phyloP scores from a whole-genome alignment of 306 rosid genomes.

The Rosa chinensis region DNA sequence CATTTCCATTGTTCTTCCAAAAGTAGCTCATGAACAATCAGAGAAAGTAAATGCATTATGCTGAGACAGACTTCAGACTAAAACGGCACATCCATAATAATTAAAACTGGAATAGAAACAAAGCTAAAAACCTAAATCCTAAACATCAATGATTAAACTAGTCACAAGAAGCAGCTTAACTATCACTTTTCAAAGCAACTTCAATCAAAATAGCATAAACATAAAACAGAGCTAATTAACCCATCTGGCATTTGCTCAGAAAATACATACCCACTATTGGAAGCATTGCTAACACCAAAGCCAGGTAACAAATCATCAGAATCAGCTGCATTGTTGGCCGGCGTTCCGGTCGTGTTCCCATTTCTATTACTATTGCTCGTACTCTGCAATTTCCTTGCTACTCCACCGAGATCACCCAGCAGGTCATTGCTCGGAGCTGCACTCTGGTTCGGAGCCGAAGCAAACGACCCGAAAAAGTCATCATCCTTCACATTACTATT shows the following conservation, averaged over 20 bases:
- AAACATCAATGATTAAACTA: background rate
- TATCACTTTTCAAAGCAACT: background rate
- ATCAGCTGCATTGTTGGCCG: conserved; percentile 19
- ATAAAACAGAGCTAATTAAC: background rate
- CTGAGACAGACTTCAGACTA: background rate
- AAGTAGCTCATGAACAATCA: background rate
- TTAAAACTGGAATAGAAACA: background rate
- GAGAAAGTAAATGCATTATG: background rate
- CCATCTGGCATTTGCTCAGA: background rate
- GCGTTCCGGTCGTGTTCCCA: conserved; percentile 11
- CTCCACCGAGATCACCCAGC: conserved; percentile 48
- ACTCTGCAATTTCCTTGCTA: conserved; percentile 4
- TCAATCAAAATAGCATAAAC: background rate
- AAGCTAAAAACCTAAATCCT: background rate
- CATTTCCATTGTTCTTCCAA: background rate
- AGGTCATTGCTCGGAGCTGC: conserved; percentile 54
- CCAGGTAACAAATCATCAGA: conserved; percentile 78
- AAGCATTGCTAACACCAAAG: conserved; percentile 53
- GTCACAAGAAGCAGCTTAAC: background rate
- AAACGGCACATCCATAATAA: background rate
- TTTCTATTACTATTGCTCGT: conserved; percentile 22
- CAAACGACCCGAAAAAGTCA: conserved; percentile 34
- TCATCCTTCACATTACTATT: conserved; percentile 25
- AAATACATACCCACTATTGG: conserved; percentile 50
- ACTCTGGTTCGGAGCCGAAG: conserved; percentile 36